A percentile compares a stretch with the other conserved stretches of the same genome.
Evolutionary conservation across 2,329 filamentous ascomycete species (phyloP).

Genomic region (Nannizziopsis barbatae): DNA sequence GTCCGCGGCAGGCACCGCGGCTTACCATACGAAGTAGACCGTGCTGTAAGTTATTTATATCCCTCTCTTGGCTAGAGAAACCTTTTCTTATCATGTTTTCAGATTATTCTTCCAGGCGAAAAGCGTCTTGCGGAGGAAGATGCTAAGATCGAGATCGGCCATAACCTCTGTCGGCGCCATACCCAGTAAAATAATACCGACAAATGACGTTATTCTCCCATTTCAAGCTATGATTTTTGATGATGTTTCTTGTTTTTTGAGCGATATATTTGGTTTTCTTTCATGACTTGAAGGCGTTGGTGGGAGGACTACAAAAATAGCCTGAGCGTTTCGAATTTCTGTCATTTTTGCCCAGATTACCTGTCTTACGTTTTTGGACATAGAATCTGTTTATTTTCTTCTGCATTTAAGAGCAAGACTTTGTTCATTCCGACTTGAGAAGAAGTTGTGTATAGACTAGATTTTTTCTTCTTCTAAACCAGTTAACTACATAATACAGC

Average conservation of each 20-base stretch:
- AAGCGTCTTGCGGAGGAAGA: slow-evolving; percentile 10
- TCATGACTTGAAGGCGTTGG: too few species aligned
- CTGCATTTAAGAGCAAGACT: too few species aligned
- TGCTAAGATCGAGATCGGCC: slow-evolving; percentile 4
- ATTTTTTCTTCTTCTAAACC: too few species aligned
- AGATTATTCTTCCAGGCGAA: slow-evolving; percentile 14
- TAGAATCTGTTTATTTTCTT: too few species aligned
- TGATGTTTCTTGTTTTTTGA: not conserved
- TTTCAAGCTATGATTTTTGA: not conserved
- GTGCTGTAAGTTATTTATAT: slow-evolving; percentile 20
- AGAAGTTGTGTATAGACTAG: too few species aligned
- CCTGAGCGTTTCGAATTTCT: too few species aligned
- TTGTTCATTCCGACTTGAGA: too few species aligned
- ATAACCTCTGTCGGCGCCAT: slow-evolving; percentile 8
- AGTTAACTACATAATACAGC: too few species aligned
- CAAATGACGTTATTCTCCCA: not conserved
- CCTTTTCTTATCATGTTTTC: not conserved
- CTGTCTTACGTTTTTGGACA: too few species aligned
- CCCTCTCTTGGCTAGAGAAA: not conserved
- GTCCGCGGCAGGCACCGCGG: slow-evolving; percentile 45
- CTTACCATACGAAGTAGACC: slow-evolving; percentile 45
- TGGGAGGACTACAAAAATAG: too few species aligned
- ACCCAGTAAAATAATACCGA: slow-evolving; percentile 3
- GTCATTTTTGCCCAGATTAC: too few species aligned
- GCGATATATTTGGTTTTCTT: not conserved